phyloP scores from a whole-genome alignment of 768 basidiomycete genomes.

The Mycena galericulata region DNA sequence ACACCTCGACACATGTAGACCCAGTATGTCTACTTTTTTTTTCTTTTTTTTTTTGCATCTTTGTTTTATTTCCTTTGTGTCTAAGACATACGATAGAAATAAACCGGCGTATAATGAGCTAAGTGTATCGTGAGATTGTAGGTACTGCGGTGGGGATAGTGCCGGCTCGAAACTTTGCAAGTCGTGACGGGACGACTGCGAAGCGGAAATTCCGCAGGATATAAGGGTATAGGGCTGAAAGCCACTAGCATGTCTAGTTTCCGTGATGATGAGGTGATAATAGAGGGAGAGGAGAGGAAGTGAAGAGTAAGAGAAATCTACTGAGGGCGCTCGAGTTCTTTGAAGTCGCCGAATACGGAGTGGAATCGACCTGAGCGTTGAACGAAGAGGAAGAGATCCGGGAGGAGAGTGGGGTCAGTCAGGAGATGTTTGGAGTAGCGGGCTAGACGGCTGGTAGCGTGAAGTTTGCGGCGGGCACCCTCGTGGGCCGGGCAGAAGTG shows the following conservation, averaged over 20 bases:
- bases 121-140: background rate
- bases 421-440: background rate
- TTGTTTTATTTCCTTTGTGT: background rate
- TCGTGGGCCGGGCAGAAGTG: background rate
- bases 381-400: background rate
- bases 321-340: background rate
- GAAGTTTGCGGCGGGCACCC: background rate
- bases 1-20: no score
- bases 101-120: background rate
- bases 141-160: no score
- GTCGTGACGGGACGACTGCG: background rate
- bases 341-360: background rate
- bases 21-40: no score
- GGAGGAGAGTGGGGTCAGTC: background rate
- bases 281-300: background rate
- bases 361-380: background rate
- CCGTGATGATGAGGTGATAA: no score
- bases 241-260: no score
- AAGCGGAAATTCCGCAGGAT: background rate
- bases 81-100: background rate
- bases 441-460: background rate
- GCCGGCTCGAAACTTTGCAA: background rate
- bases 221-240: background rate
- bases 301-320: background rate
- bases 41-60: background rate